phyloP scores from a whole-genome alignment of 441 rosid species.

The Populus hybrid region DNA sequence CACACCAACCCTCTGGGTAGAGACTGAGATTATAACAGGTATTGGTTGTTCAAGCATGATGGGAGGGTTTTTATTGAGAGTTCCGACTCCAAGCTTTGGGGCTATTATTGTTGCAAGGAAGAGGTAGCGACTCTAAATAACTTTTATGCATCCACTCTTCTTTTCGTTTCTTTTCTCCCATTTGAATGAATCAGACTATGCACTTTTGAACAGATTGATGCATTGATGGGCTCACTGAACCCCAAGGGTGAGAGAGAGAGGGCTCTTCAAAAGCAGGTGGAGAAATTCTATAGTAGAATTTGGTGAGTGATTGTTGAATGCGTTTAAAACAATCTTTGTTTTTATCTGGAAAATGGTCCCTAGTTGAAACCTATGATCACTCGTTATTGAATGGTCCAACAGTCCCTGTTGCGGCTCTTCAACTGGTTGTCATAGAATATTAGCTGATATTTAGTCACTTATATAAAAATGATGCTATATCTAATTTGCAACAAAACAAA shows the following conservation, averaged over 20 bases:
- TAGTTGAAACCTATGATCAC: neutral
- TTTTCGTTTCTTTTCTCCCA: neutral
- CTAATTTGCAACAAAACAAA: too few relatives aligned
- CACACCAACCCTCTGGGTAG: slow-evolving; percentile 75
- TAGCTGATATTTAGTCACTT: too few relatives aligned
- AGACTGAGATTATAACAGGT: slow-evolving; percentile 75
- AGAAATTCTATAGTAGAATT: slow-evolving; percentile 63
- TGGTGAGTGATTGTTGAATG: slow-evolving; percentile 47
- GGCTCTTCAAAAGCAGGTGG: slow-evolving; percentile 64
- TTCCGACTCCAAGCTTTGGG: slow-evolving; percentile 77
- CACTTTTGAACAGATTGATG: slow-evolving; percentile 58
- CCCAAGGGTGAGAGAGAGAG: slow-evolving; percentile 88
- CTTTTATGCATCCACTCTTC: neutral
- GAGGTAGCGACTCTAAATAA: slow-evolving; percentile 55
- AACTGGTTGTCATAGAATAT: too few relatives aligned
- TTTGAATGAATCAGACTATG: slow-evolving; percentile 5
- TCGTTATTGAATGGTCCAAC: too few relatives aligned
- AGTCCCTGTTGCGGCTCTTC: neutral
- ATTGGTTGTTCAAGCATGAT: slow-evolving; percentile 96
- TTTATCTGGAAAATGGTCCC: neutral
- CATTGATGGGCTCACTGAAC: slow-evolving; percentile 78
- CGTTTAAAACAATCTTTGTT: neutral
- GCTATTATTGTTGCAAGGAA: slow-evolving; percentile 78
- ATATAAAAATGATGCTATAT: neutral
- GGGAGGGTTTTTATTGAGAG: slow-evolving; percentile 94